Base-by-base conservation (phyloP, 768 basidiomycete species). In the Hypsizygus marmoreus region DNA sequence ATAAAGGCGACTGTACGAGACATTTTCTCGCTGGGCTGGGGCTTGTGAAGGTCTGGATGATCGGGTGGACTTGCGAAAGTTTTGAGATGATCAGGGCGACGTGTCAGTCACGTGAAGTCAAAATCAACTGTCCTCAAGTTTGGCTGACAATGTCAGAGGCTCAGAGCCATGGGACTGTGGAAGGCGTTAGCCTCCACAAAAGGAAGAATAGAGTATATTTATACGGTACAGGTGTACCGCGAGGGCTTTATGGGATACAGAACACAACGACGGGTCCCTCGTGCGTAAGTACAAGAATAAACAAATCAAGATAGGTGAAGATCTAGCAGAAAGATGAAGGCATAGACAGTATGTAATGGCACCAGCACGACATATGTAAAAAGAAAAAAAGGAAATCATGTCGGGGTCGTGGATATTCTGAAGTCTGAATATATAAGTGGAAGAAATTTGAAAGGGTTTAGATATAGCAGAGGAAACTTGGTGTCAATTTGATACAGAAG, bases 1-100 rank as follows among this genome's bases (percentile, higher is more conserved):
- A 69, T 33, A 19, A 64, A 22, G 9, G 53, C 28, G 14, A 57
- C 20, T 37, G 41, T 29, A 17, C 51, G 57, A 13, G 48, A 35
- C 58, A 60, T 60, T 37, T 25, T 16, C 28, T 24, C 20, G 17
- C 8, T 34, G 3, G 20, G 31, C 2, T 35, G 33, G 34, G 13
- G 14, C 13, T 26, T 35, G 9, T 10, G 4, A 29, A 14, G 33
- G 28, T 32, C 6, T 32, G 29, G 32, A 17, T n/a, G 41, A 29
- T 9, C 17, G 28, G 43, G 22, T 19, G 14, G 19, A 14, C 7
- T 9, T 10, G 9, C 10, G 20, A 10, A 8, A 9, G 20, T 33
- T 24, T 6, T n/a, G 14, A 1, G 20, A 28, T 19, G 9, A 30
- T n/a, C 12, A 14, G 22, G n/a, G 29, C 43, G 40, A 52, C 53